Evolutionary conservation across 352 stramenopile genomes (phyloP), one percentile per base, ranked within the genome.

Genomic region (Phytophthora foliorum): DNA sequence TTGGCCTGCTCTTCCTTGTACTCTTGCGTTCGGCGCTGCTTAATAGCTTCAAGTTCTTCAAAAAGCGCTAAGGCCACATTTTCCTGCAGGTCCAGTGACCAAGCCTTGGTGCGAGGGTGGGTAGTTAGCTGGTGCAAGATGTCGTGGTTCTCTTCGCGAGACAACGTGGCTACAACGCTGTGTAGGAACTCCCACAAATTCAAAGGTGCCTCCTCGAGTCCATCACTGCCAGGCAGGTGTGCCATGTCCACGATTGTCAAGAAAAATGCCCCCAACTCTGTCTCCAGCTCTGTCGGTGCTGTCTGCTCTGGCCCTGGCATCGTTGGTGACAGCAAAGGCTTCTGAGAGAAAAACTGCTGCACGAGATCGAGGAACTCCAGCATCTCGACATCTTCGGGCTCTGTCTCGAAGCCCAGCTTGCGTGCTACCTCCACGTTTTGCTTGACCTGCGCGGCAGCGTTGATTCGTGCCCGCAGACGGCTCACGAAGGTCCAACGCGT

Each of bases 351-450:
- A 68, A 92, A 95, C 69, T 92, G 70, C 38, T 81, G 78, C 63
- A 93, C 87, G 1, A 95, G 76, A 29, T 81, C 68, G 39, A 89
- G 79, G 58, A 88, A 87, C 55, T 91, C 87, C 49, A 95, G 73
- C 31, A 75, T 78, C 56, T 95, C 84, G 10, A 77, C 81, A 55
- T 91, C 82, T 22, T 93, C 82, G 0, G 84, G 87, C 49, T 95
- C 87, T 29, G 85, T 80, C 55, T 94, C 86, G n/a, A 94, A 86
- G 8, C 87, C 87, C 14, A 95, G 71, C 41, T 86, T 81, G 27
- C 62, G 73, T 8, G 84, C 63, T 13, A 90, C 72, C 4, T 91
- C 75, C 3, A 92, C 80, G 51, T 86, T 89, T 24, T 84, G 75
- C 29, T 91, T 87, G 11, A 79, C 78, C 21, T 82, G 78, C 10